Conservation (phyloP, 805 yeast species). For the Yarrowia deformans region DNA sequence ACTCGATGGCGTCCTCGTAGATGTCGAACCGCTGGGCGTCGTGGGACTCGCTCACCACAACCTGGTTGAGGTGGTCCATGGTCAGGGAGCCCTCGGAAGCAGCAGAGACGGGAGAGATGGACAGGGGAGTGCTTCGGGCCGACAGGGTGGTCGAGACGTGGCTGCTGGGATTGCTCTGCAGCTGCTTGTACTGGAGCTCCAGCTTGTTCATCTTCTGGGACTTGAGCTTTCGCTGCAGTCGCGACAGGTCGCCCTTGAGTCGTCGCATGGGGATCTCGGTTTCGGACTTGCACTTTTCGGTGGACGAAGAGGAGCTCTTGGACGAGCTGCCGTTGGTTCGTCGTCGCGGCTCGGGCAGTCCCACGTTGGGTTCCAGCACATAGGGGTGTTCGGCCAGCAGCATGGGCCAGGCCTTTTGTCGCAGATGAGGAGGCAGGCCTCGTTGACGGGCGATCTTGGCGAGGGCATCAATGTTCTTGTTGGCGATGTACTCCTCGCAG, state of each 20-base stretch:
- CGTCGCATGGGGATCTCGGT: conserved; percentile 47
- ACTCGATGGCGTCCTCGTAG: conserved; percentile 65
- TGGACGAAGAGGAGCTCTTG: conserved; percentile 1
- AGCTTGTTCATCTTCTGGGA: conserved; percentile 32
- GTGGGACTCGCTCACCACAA: conserved; percentile 40
- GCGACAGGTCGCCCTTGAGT: conserved; percentile 48
- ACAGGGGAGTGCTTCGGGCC: conserved; percentile 31
- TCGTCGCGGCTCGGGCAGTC: conserved; percentile 57
- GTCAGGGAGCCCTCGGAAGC: conserved; percentile 39
- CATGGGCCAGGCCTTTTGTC: conserved; percentile 86
- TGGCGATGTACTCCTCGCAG: conserved; percentile 62
- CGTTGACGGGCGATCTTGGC: conserved; percentile 81
- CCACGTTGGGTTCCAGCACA: conserved; percentile 75
- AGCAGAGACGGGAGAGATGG: conserved; percentile 36
- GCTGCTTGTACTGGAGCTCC: conserved; percentile 31
- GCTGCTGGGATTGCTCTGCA: conserved; percentile 39
- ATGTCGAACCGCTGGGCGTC: conserved; percentile 43
- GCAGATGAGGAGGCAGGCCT: conserved; percentile 83
- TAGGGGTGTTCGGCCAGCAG: conserved; percentile 83
- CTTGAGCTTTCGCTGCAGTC: conserved; percentile 44
- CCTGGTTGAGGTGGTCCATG: conserved; percentile 39
- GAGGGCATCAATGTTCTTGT: conserved; percentile 72
- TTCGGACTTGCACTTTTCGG: conserved; percentile 35
- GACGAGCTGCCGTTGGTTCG: conserved; percentile 40
- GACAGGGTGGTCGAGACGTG: conserved; percentile 35